Evolutionary conservation across 2,329 filamentous ascomycete genomes (phyloP), one percentile per base, ranked within the genome.

Genomic region (Neoscytalidium dimidiatum): DNA sequence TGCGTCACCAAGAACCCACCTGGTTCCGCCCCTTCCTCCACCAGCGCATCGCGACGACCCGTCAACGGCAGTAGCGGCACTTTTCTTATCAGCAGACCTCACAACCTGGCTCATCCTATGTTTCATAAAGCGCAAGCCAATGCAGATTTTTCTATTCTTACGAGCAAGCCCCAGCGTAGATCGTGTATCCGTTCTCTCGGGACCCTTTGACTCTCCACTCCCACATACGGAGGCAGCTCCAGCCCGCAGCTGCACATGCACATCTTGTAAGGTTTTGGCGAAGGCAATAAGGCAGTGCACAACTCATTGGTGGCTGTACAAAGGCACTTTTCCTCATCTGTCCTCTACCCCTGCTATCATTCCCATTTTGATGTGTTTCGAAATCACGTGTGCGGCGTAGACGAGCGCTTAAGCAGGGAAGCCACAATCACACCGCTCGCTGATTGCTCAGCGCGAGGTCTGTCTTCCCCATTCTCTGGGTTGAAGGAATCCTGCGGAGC

Each of bases 301-400:
- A 60, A 28, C 56, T 8, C 56, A 46, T 26, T 41, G 13, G 28
- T 19, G 11, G 41, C 26, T 52, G 29, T 31, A 26, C 9, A 48
- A 44, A 28, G 19, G 11, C 56, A 41, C 56, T 60, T 60, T 38
- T 9, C 56, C 56, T 11, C 7, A 23, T 46, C 11, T 9, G 41
- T 46, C 6, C 23, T 17, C 19, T 17, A 23, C 41, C 56, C 53
- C 41, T 48, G 38, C 43, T 23, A 60, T 48, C 41, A 23, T 33
- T 46, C 3, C 41, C 28, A 14, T 3, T 9, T 60, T 26, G 11
- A 19, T 31, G 5, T 29, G n/a, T 31, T 23, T 52, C 14, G 38
- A 33, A 21, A 33, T 46, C 56, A 60, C 43, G 56, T 60, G 56
- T 60, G 56, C 56, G 56, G 56, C 56, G 56, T 9, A 48, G 56